phyloP scores from a whole-genome alignment of 2,329 filamentous ascomycete species.

The Magnaporthales sp. region DNA sequence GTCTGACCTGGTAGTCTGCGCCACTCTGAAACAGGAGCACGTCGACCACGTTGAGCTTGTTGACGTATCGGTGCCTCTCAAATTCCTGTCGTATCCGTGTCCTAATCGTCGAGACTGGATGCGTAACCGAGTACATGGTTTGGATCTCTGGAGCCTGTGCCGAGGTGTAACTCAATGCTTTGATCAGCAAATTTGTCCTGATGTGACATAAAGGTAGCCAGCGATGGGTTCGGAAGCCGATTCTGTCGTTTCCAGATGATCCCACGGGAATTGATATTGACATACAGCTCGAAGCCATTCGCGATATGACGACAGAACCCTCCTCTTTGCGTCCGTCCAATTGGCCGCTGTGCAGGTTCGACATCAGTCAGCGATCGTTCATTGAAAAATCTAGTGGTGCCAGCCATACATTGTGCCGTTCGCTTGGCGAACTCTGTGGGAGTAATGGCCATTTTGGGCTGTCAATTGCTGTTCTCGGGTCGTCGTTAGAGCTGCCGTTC shows the following conservation, averaged over 20 bases:
- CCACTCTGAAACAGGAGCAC: slow-evolving; percentile 86
- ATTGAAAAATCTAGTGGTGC: slow-evolving; percentile 23
- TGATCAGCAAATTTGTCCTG: neutral
- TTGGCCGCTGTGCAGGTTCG: slow-evolving; percentile 57
- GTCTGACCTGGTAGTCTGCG: slow-evolving; percentile 79
- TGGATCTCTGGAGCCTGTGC: slow-evolving; percentile 88
- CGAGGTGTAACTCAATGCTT: neutral
- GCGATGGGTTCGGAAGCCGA: neutral
- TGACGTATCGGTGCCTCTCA: slow-evolving; percentile 88
- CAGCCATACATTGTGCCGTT: slow-evolving; percentile 63
- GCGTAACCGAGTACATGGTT: slow-evolving; percentile 88
- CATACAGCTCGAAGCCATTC: slow-evolving; percentile 95
- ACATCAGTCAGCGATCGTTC: slow-evolving; percentile 23
- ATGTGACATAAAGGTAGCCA: neutral
- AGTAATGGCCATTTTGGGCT: slow-evolving; percentile 66
- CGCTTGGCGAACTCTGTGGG: slow-evolving; percentile 83
- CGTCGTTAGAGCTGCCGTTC: neutral
- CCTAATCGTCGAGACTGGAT: slow-evolving; percentile 79
- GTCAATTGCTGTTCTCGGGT: slow-evolving; percentile 3
- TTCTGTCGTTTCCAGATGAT: neutral
- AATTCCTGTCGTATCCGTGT: slow-evolving; percentile 96
- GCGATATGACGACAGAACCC: slow-evolving; percentile 84
- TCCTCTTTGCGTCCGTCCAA: slow-evolving; percentile 79
- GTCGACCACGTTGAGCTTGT: slow-evolving; percentile 80
- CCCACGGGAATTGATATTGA: slow-evolving; percentile 38